phyloP scores from a whole-genome alignment of 805 yeast genomes.

The Kodamaea hsintzibuensis region DNA sequence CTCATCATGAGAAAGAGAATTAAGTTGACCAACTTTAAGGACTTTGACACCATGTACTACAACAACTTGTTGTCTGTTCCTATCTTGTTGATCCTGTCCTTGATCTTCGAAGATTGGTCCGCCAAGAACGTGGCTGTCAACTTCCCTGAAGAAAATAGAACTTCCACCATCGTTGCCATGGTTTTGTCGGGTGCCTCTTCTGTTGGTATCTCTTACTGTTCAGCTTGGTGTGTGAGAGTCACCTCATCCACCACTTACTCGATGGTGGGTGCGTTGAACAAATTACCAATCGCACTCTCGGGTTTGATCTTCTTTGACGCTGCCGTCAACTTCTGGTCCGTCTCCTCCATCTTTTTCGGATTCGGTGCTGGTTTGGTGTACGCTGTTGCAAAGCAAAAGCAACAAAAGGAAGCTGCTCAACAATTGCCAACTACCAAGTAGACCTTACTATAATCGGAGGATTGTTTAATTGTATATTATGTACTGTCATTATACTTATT shows the following conservation, averaged over 20 bases:
- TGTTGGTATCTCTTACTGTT: constrained; percentile 96
- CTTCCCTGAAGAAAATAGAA: constrained; percentile 74
- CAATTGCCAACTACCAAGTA: constrained; percentile 11
- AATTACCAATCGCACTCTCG: constrained; percentile 93
- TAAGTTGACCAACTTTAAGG: constrained; percentile 94
- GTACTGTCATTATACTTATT: neutral
- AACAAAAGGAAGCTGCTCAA: constrained; percentile 42
- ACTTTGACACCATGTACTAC: constrained; percentile 97
- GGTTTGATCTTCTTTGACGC: constrained; percentile 95
- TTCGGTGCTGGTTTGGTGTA: constrained; percentile 95
- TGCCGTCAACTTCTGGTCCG: constrained; percentile 88
- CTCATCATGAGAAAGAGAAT: constrained; percentile 96
- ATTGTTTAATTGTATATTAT: neutral
- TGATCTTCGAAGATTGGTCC: constrained; percentile 92
- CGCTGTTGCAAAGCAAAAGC: constrained; percentile 93
- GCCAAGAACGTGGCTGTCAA: constrained; percentile 68
- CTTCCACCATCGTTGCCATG: constrained; percentile 77
- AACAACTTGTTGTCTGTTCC: constrained; percentile 94
- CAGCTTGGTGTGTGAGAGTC: constrained; percentile 99
- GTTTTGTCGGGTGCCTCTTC: constrained; percentile 90
- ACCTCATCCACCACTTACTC: constrained; percentile 98
- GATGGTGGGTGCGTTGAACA: constrained; percentile 99
- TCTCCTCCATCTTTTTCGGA: constrained; percentile 88
- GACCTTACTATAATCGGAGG: neutral
- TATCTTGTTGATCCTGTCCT: constrained; percentile 72